phyloP scores from a whole-genome alignment of 2,329 filamentous ascomycete species.

The Ophiostoma populinum region DNA sequence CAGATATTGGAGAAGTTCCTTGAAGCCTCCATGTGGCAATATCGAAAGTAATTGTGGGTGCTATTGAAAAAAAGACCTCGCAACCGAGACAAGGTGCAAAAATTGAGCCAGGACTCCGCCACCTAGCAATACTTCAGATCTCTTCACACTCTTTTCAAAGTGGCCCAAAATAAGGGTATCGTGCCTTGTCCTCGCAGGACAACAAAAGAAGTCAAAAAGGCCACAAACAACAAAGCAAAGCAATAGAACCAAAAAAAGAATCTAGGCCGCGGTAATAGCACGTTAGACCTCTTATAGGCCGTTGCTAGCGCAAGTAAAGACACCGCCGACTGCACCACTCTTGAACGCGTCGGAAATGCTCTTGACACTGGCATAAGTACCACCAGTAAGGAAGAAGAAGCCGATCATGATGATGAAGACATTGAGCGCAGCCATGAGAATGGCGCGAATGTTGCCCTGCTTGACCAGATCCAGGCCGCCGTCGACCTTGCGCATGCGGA shows the following conservation, averaged over 20 bases:
- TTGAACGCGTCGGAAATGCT: conserved; percentile 59
- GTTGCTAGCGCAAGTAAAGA: conserved; percentile 60
- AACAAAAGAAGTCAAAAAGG: background rate
- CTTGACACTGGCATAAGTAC: conserved; percentile 65
- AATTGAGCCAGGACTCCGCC: too few relatives aligned
- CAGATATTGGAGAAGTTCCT: too few relatives aligned
- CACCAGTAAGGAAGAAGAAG: conserved; percentile 62
- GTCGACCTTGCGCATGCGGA: conserved; percentile 56
- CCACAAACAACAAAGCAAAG: conserved; percentile 1
- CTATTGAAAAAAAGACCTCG: too few relatives aligned
- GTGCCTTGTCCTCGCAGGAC: background rate
- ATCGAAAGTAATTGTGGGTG: too few relatives aligned
- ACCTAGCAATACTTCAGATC: too few relatives aligned
- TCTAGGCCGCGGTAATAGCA: background rate
- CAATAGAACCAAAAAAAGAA: background rate
- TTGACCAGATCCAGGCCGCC: conserved; percentile 34
- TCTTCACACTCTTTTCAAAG: background rate
- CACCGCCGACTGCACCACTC: conserved; percentile 43
- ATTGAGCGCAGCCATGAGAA: conserved; percentile 47
- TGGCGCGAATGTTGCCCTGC: conserved; percentile 32
- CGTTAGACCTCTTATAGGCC: conserved; percentile 30
- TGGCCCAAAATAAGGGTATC: background rate
- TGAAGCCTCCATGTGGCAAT: too few relatives aligned
- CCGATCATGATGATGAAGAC: conserved; percentile 56
- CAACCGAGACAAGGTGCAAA: too few relatives aligned